Evolutionary conservation across 2,329 filamentous ascomycete species (phyloP).

Genomic region (Cladosporium sp.): DNA sequence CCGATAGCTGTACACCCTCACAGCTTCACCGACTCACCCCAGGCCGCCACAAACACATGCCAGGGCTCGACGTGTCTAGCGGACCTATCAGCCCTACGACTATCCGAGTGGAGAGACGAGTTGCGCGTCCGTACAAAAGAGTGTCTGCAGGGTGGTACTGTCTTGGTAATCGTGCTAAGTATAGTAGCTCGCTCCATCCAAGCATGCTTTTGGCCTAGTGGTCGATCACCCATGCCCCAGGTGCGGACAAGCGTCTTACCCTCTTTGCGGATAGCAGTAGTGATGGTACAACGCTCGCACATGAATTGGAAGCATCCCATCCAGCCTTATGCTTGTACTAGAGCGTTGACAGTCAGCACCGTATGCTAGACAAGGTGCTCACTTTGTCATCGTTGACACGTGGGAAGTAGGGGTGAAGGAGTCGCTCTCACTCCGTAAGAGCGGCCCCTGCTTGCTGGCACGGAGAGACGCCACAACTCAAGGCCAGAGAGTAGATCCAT

Average conservation of each 20-base stretch:
- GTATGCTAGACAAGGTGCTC: slow-evolving; percentile 11
- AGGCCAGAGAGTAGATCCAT: no score
- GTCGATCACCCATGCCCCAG: slow-evolving; percentile 2
- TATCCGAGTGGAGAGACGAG: background rate
- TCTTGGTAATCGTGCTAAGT: slow-evolving; percentile 14
- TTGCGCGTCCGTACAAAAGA: slow-evolving; percentile 1
- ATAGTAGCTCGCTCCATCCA: slow-evolving; percentile 1
- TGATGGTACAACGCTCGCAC: slow-evolving; percentile 12
- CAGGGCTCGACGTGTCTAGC: background rate
- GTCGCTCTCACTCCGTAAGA: background rate
- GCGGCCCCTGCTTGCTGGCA: background rate
- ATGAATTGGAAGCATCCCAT: background rate
- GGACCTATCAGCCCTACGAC: slow-evolving; percentile 12
- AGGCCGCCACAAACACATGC: slow-evolving; percentile 8
- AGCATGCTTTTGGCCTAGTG: slow-evolving; percentile 5
- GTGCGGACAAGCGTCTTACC: slow-evolving; percentile 9
- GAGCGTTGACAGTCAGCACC: slow-evolving; percentile 6
- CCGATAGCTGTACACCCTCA: slow-evolving; percentile 2
- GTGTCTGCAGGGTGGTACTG: background rate
- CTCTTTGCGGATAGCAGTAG: background rate
- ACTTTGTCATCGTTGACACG: slow-evolving; percentile 9
- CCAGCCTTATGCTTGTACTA: slow-evolving; percentile 6
- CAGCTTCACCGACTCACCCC: slow-evolving; percentile 8
- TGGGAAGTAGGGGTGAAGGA: slow-evolving; percentile 6
- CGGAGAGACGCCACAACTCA: background rate